Base-by-base conservation (phyloP, 306 rosid genomes). In the Dryas drummondii region DNA sequence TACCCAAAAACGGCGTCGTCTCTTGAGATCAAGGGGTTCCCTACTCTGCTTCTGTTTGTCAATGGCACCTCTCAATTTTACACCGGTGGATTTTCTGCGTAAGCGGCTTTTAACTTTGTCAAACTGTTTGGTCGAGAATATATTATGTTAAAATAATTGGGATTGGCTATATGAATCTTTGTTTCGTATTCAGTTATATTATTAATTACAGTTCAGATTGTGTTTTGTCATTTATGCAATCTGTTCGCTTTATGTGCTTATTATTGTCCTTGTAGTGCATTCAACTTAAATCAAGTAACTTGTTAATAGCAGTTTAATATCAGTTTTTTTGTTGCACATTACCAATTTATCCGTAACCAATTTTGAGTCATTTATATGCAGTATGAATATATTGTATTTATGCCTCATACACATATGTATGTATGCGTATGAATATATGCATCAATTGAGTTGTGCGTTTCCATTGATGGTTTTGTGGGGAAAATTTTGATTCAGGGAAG, bases 51-150 rank as follows among this genome's bases (percentile, higher is more conserved):
- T 68, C 88, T 94, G 54, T 94, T 92, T 78, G 88, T 92, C 70
- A 92, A 94, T 89, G 99, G 96, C 69, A 82, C 90, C 62, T 88
- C 99, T 66, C 96, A 87, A 51, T 73, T 59, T 2, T 92, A 94
- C 71, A 78, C 91, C n/a, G 99, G 99, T 32, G 99, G 99, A 78
- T 89, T 88, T 81, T 85, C 97, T 41, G 89, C 88, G 97, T 93
- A 87, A 84, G 82, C 65, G 44, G 55, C 66, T 77, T 44, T 47
- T 50, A 45, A 72, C 57, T 71, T 73, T 52, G 51, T 3, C 4
- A 22, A 22, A 52, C 12, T 78, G 17, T 77, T 63, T n/a, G 26
- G 4, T 46, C 37, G 47, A 16, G 8, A 74, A 53, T 22, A 9
- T 53, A 52, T 62, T 60, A 67, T 76, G 67, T 76, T 7, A 62